Conservation (phyloP, 2,329 filamentous ascomycete species). For the Fusarium coicis region DNA sequence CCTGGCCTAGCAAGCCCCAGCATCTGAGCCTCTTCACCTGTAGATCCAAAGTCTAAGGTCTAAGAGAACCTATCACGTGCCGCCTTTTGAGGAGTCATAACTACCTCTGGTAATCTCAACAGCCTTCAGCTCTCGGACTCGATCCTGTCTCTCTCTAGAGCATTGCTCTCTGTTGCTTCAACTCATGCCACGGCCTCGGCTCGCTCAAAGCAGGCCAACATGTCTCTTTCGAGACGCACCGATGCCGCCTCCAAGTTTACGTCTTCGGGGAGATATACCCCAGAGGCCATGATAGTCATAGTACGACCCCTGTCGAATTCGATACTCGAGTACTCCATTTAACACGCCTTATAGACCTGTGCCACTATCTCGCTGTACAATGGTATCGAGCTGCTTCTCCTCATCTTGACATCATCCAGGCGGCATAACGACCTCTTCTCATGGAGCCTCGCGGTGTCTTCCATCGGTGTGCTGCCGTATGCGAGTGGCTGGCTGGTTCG, state of each 20-base stretch:
- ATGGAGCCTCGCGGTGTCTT: slow-evolving; percentile 29
- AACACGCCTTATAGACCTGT: slow-evolving; percentile 15
- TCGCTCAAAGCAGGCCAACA: slow-evolving; percentile 15
- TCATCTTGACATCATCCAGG: slow-evolving; percentile 32
- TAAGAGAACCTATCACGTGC: background rate
- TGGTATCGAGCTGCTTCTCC: slow-evolving; percentile 25
- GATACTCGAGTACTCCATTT: background rate
- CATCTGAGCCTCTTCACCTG: slow-evolving; percentile 7
- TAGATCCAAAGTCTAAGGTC: background rate
- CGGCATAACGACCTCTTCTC: slow-evolving; percentile 26
- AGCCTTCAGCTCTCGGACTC: background rate
- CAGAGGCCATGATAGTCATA: slow-evolving; percentile 34
- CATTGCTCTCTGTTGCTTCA: background rate
- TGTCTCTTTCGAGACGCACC: slow-evolving; percentile 13
- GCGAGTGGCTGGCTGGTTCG: slow-evolving; percentile 20
- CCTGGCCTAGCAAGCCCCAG: background rate
- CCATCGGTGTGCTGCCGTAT: slow-evolving; percentile 25
- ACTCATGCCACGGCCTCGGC: slow-evolving; percentile 11
- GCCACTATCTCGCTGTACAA: slow-evolving; percentile 32
- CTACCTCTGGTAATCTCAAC: background rate
- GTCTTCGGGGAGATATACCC: slow-evolving; percentile 15
- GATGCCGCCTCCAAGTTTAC: slow-evolving; percentile 11
- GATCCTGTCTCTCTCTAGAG: background rate
- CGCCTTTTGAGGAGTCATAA: slow-evolving; percentile 1
- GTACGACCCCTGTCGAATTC: slow-evolving; percentile 6